These are phyloP conservation scores for Leccinum broughii DNA, from an alignment of 768 basidiomycete species.

Conservation along the genomic window DNA sequence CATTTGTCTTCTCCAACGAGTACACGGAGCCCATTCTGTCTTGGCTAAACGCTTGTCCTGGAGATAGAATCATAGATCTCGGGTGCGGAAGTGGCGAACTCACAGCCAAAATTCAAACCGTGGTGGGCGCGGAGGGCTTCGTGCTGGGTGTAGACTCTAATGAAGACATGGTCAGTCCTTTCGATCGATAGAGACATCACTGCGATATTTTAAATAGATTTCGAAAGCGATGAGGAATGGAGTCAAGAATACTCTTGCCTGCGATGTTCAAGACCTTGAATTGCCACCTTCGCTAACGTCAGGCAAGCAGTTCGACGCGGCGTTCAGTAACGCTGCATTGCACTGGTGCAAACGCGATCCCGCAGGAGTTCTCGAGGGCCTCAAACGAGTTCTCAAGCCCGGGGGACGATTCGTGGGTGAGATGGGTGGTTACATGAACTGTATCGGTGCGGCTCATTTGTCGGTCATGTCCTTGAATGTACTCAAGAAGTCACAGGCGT, in stretches of 20 bases:
- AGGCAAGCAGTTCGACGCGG: slow-evolving; percentile 60
- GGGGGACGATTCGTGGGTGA: slow-evolving; percentile 76
- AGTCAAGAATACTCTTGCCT: slow-evolving; percentile 46
- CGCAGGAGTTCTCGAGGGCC: slow-evolving; percentile 57
- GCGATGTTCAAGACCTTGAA: slow-evolving; percentile 53
- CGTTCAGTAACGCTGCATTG: slow-evolving; percentile 77
- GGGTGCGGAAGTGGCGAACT: slow-evolving; percentile 87
- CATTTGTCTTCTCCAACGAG: slow-evolving; percentile 62
- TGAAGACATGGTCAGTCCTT: slow-evolving; percentile 62
- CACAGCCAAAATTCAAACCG: slow-evolving; percentile 53
- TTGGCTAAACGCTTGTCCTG: slow-evolving; percentile 60
- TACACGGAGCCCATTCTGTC: slow-evolving; percentile 56
- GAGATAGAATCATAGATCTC: slow-evolving; percentile 72
- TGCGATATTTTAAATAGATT: slow-evolving; percentile 42
- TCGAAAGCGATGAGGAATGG: slow-evolving; percentile 50
- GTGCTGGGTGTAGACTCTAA: slow-evolving; percentile 73
- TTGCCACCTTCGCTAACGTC: slow-evolving; percentile 32
- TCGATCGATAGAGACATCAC: not conserved
- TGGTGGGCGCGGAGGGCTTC: slow-evolving; percentile 52
- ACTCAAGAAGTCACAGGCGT: slow-evolving; percentile 47
- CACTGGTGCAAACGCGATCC: slow-evolving; percentile 88
- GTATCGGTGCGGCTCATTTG: slow-evolving; percentile 47
- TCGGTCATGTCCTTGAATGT: slow-evolving; percentile 1
- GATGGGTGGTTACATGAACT: slow-evolving; percentile 77
- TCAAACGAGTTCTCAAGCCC: slow-evolving; percentile 60